A percentile compares a stretch with the other conserved stretches of the same genome.
These are phyloP conservation scores for Rhinocladiella mackenziei DNA, from an alignment of 2,329 filamentous ascomycete genomes.

Conservation along the genomic window DNA sequence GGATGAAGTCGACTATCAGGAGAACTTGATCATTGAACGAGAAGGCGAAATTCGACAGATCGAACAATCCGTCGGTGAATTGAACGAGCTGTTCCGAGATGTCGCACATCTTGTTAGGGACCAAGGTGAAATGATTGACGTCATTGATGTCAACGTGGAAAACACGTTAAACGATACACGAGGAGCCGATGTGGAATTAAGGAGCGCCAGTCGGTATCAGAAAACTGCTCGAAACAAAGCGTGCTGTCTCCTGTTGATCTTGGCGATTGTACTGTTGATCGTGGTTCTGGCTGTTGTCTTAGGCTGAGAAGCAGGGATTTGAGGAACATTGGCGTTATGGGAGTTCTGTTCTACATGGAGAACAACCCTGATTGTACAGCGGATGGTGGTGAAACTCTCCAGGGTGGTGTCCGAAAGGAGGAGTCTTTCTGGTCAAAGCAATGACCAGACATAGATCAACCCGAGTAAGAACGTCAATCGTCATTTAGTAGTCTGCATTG, in stretches of 20 bases:
- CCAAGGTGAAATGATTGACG: constrained; percentile 83
- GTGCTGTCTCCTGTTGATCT: constrained; percentile 82
- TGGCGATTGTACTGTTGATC: constrained; percentile 84
- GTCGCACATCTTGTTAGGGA: constrained; percentile 96
- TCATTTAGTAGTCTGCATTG: no score
- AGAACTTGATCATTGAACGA: constrained; percentile 89
- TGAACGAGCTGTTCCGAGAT: constrained; percentile 95
- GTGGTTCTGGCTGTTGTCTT: constrained; percentile 82
- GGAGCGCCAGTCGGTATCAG: constrained; percentile 84
- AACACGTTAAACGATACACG: constrained; percentile 74
- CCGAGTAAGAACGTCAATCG: no score
- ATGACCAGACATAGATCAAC: no score
- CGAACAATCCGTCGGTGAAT: constrained; percentile 88
- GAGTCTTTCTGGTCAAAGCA: no score
- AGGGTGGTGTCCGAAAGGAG: no score
- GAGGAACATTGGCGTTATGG: no score
- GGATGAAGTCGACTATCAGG: constrained; percentile 96
- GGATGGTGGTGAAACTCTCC: no score
- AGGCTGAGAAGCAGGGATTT: constrained; percentile 43
- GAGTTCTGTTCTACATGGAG: no score
- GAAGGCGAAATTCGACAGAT: constrained; percentile 97
- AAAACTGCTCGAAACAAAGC: constrained; percentile 93
- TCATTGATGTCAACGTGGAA: constrained; percentile 84
- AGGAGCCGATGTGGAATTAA: constrained; percentile 79
- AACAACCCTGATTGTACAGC: no score